Evolutionary conservation across 2,329 filamentous ascomycete species (phyloP).

Genomic region (Madurella mycetomatis): DNA sequence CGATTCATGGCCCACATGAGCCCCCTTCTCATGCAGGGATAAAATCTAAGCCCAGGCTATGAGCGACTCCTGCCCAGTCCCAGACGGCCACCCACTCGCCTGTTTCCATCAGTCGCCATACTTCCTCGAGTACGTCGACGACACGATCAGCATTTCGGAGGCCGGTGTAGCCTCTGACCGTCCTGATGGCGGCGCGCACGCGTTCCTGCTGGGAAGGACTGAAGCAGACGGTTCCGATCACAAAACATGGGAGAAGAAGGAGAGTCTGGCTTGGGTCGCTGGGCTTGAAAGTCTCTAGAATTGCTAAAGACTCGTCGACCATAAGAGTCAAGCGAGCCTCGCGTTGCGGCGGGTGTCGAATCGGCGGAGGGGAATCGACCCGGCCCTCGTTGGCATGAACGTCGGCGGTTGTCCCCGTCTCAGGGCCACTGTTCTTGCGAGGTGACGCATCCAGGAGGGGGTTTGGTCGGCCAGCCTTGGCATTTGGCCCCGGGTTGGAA

Average conservation of each 20-base stretch:
- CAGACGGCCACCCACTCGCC: conserved; percentile 56
- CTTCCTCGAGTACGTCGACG: conserved; percentile 49
- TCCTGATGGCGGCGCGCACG: conserved; percentile 45
- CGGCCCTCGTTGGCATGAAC: conserved; percentile 20
- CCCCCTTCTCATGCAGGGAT: conserved; percentile 38
- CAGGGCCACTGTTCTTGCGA: conserved; percentile 15
- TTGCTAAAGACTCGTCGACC: conserved; percentile 52
- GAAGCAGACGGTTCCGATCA: conserved; percentile 59
- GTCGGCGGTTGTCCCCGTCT: conserved; percentile 13
- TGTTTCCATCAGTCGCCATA: conserved; percentile 56
- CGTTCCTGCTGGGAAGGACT: conserved; percentile 48
- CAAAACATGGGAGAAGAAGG: conserved; percentile 55
- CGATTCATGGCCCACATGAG: no score
- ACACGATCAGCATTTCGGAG: conserved; percentile 55
- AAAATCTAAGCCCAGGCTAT: conserved; percentile 51
- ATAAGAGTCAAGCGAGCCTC: conserved; percentile 50
- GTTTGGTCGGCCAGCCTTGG: conserved; percentile 3
- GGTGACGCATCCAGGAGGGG: conserved; percentile 26
- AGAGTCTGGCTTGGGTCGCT: conserved; percentile 57
- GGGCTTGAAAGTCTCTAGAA: conserved; percentile 52
- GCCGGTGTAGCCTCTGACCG: conserved; percentile 55
- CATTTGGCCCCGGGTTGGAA: background rate
- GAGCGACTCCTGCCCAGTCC: conserved; percentile 60
- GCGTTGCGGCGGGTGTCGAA: conserved; percentile 44
- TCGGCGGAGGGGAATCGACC: conserved; percentile 43